Evolutionary conservation across 2,329 filamentous ascomycete genomes (phyloP).

Genomic region (Lomentospora prolificans): DNA sequence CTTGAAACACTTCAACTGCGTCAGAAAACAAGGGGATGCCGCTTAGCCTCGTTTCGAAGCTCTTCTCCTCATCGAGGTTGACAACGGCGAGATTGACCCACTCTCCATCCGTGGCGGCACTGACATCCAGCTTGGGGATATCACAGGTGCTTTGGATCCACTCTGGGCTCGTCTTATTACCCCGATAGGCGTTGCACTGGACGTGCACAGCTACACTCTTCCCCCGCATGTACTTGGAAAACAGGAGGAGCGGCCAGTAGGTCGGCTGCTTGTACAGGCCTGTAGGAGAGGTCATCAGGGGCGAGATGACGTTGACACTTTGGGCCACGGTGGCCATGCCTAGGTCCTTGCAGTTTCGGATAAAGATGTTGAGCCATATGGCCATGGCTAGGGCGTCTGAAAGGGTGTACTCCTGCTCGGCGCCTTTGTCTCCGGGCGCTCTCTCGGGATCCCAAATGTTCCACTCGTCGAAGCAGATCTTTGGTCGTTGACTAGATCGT

Average conservation of each 20-base stretch:
- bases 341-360: slow-evolving; percentile 50
- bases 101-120: neutral
- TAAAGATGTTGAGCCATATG: slow-evolving; percentile 54
- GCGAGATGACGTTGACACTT: slow-evolving; percentile 58
- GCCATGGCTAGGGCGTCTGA: slow-evolving; percentile 54
- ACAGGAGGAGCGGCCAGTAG: slow-evolving; percentile 54
- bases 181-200: neutral
- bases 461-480: slow-evolving; percentile 62
- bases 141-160: neutral
- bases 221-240: slow-evolving; percentile 52
- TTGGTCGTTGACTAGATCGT: slow-evolving; percentile 41
- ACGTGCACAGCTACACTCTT: slow-evolving; percentile 9
- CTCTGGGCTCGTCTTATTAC: neutral
- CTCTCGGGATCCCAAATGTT: slow-evolving; percentile 58
- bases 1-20: neutral
- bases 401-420: slow-evolving; percentile 53
- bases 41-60: neutral
- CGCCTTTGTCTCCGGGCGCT: slow-evolving; percentile 51
- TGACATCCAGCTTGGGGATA: neutral
- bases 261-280: slow-evolving; percentile 54
- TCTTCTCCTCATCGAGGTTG: neutral
- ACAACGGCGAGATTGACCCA: neutral
- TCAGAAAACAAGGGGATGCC: neutral
- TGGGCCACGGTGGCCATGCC: slow-evolving; percentile 61
- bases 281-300: slow-evolving; percentile 50